These are phyloP conservation scores for Dioszegia crocea DNA, from an alignment of 768 basidiomycete species.

Conservation along the genomic window DNA sequence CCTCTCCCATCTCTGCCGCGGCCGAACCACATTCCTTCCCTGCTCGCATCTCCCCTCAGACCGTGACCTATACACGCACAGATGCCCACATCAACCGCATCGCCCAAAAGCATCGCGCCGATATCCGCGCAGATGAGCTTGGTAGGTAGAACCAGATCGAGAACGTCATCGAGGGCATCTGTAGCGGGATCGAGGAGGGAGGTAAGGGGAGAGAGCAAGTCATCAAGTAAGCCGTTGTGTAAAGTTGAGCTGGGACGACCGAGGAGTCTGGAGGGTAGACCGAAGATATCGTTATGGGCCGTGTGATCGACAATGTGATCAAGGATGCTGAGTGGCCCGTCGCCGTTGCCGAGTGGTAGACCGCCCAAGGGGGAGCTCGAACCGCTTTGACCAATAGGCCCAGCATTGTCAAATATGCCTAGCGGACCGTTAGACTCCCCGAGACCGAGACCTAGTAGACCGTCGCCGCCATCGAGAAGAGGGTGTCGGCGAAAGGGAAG, in stretches of 20 bases:
- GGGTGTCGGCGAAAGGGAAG: background rate
- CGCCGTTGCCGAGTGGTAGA: background rate
- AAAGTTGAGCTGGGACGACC: background rate
- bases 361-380: too few species aligned
- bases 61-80: conserved; percentile 3
- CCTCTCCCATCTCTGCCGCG: background rate
- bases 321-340: background rate
- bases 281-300: background rate
- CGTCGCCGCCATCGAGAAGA: background rate
- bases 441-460: background rate
- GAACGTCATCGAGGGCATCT: background rate
- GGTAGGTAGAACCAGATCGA: background rate
- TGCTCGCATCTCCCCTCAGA: background rate
- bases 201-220: background rate
- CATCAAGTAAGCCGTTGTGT: background rate
- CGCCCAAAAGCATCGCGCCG: background rate
- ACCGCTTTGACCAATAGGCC: too few species aligned
- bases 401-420: background rate
- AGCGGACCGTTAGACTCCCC: background rate
- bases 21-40: background rate
- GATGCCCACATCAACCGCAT: background rate
- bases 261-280: conserved; percentile 1
- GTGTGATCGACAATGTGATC: background rate
- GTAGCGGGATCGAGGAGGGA: background rate
- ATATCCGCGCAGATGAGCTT: conserved; percentile 4